phyloP scores from a whole-genome alignment of 1,139 yeast genomes.

The Yamadazyma mexicana region DNA sequence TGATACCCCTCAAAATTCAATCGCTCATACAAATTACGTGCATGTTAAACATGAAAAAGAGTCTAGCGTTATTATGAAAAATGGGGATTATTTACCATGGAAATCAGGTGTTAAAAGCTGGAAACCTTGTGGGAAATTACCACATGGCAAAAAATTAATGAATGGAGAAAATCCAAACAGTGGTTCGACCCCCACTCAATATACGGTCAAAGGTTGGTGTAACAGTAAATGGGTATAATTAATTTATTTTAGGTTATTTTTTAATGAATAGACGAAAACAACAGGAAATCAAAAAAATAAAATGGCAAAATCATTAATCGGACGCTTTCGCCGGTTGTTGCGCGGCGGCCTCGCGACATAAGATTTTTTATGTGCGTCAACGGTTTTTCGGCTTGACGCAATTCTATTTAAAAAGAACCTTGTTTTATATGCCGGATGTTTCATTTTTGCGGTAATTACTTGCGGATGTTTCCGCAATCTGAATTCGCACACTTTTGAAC shows the following conservation, averaged over 20 bases:
- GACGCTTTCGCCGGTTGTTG: constrained; percentile 12
- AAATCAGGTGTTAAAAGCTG: constrained; percentile 19
- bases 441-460: neutral
- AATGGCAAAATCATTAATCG: too few relatives aligned
- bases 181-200: constrained; percentile 44
- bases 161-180: constrained; percentile 41
- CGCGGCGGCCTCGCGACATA: neutral
- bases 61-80: constrained; percentile 20
- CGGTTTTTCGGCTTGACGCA: neutral
- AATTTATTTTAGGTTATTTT: neutral
- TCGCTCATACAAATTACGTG: constrained; percentile 25
- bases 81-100: constrained; percentile 43
- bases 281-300: neutral
- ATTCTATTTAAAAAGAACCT: neutral
- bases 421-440: neutral
- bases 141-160: constrained; percentile 21
- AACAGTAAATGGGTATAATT: constrained; percentile 42
- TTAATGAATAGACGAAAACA: constrained; percentile 3
- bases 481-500: too few relatives aligned
- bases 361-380: neutral
- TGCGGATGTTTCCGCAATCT: too few relatives aligned
- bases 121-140: constrained; percentile 39
- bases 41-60: constrained; percentile 16
- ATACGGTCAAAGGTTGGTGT: constrained; percentile 56
- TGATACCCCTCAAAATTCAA: constrained; percentile 25